Base-by-base conservation (phyloP, 1,284 basidiomycete species). In the Sanguinoderma infundibulare region DNA sequence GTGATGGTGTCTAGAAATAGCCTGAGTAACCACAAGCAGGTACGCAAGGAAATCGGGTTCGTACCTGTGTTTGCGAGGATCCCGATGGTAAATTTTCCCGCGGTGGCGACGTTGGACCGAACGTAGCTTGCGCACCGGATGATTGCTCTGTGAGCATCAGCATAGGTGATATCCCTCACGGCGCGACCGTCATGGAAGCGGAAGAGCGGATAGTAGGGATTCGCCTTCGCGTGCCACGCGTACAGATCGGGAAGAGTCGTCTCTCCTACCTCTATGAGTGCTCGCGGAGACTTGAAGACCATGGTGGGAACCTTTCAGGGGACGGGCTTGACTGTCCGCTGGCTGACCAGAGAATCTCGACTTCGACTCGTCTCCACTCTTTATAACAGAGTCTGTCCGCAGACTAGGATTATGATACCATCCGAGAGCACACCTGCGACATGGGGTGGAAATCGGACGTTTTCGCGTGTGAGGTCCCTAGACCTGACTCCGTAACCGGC, bases 171-270 rank as follows among this genome's bases (percentile, higher is more conserved):
- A 28, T 28, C 24, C 78, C 71, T 63, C 67, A 30, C 55, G 32
- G 61, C 38, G 3, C 10, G 20, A 2, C 62, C 70, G 20, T 69
- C 67, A 0, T 64, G 28, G 52, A 72, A 79, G 4, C 69, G 63
- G 56, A 77, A 79, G 1, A 79, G 56, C 8, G 73, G 73, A 61
- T 77, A 74, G 10, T 74, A 53, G 0, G 74, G 70, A 42, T 67
- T 76, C 46, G 77, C 57, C 35, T 67, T 49, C 9, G 64, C 61
- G 52, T 79, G 74, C 70, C 72, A 76, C 34, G 78, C 75, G 55
- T 74, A 75, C 2, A 78, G 60, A 51, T 80, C 73, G 1, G 75
- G 72, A 15, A 79, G 30, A 26, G 56, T 40, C 8, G 35, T 46
- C 39, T 26, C 42, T 50, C 42, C 42, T 15, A 24, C 50, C 36